Evolutionary conservation across 306 rosid genomes (phyloP).

Genomic region (Dalbergia cochinchinensis): DNA sequence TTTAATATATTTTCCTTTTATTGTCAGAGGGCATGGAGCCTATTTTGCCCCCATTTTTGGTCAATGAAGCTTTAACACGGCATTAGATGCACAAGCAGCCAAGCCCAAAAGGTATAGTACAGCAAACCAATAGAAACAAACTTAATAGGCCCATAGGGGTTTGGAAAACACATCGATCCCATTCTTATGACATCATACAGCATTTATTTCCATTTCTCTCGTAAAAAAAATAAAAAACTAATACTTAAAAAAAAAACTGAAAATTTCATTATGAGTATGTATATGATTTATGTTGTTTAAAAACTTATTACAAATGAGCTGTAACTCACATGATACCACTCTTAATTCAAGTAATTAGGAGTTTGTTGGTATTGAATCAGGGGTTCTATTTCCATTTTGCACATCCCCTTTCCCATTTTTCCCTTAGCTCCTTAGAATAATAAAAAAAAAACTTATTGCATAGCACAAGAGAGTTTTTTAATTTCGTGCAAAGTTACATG

Average conservation of each 20-base stretch:
- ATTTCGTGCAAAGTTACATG: background rate
- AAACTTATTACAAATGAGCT: background rate
- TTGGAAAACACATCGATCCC: background rate
- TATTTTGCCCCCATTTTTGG: background rate
- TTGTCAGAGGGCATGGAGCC: too few species aligned
- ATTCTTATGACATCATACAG: background rate
- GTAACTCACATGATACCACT: too few species aligned
- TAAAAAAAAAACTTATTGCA: background rate
- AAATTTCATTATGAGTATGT: background rate
- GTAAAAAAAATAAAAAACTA: too few species aligned
- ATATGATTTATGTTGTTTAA: background rate
- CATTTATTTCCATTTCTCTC: too few species aligned
- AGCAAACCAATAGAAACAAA: background rate
- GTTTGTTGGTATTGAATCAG: too few species aligned
- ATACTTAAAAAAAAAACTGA: too few species aligned
- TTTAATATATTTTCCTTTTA: background rate
- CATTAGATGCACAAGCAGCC: too few species aligned
- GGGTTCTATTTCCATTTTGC: too few species aligned
- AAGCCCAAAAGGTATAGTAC: slow-evolving; percentile 2
- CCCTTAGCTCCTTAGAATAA: too few species aligned
- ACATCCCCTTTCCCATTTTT: too few species aligned
- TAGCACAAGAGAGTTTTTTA: background rate
- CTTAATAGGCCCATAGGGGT: slow-evolving; percentile 27
- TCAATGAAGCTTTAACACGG: background rate
- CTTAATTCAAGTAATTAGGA: too few species aligned